A percentile compares a stretch with the other conserved stretches of the same genome.
These are phyloP conservation scores for Zhuliangozyma blackwelliae DNA, from an alignment of 1,139 yeast species.

Conservation along the genomic window DNA sequence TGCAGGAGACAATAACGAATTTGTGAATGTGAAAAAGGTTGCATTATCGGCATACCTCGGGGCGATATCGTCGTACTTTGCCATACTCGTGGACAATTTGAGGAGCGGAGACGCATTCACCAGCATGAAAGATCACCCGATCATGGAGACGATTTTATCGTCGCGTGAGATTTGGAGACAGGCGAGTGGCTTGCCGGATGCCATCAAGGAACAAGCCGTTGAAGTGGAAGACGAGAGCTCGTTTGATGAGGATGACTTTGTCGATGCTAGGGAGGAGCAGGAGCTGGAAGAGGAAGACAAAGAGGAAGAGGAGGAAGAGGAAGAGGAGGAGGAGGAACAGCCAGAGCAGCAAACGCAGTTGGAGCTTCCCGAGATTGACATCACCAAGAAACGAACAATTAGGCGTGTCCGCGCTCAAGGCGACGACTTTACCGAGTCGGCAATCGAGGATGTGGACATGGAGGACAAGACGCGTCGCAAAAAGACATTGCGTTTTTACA, in stretches of 20 bases:
- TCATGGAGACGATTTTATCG: constrained; percentile 80
- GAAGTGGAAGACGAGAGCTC: constrained; percentile 18
- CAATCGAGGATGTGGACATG: constrained; percentile 69
- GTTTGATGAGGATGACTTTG: constrained; percentile 23
- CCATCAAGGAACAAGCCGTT: constrained; percentile 6
- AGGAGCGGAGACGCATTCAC: constrained; percentile 50
- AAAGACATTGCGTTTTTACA: constrained; percentile 87
- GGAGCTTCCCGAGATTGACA: constrained; percentile 37
- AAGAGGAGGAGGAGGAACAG: constrained; percentile 11
- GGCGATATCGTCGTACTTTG: constrained; percentile 69
- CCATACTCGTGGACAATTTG: constrained; percentile 58
- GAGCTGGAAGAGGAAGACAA: constrained; percentile 15
- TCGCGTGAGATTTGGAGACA: constrained; percentile 90
- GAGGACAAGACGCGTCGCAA: constrained; percentile 84
- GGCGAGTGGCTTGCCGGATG: constrained; percentile 46
- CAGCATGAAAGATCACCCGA: constrained; percentile 78
- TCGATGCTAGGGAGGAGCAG: constrained; percentile 22
- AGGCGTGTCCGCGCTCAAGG: constrained; percentile 24
- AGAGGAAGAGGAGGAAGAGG: constrained; percentile 16
- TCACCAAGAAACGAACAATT: constrained; percentile 44
- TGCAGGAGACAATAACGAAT: constrained; percentile 24
- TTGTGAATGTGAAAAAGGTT: constrained; percentile 47
- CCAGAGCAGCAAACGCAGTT: constrained; percentile 8
- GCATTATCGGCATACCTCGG: constrained; percentile 79
- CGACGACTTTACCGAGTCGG: constrained; percentile 61